Evolutionary conservation across 2,329 filamentous ascomycete species (phyloP).

Genomic region (Microdochium bolleyi): DNA sequence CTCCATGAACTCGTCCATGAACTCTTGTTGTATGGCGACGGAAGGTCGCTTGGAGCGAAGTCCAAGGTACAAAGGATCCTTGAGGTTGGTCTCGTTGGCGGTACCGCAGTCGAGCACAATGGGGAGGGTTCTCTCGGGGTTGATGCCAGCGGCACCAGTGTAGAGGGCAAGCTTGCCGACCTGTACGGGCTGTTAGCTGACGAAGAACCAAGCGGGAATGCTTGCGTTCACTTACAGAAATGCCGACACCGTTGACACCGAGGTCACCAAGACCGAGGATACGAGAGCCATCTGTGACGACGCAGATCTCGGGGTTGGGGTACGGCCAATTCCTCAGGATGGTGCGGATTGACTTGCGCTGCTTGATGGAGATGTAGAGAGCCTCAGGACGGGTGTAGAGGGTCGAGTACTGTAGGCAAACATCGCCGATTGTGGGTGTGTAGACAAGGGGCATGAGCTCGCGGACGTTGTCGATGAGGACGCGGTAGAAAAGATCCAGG

Average conservation of each 20-base stretch:
- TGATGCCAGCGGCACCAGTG: conserved; percentile 90
- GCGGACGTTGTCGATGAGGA: conserved; percentile 68
- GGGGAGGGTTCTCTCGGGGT: conserved; percentile 74
- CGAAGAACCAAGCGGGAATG: conserved; percentile 1
- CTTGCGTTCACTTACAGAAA: conserved; percentile 56
- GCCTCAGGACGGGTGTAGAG: conserved; percentile 93
- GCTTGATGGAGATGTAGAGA: conserved; percentile 92
- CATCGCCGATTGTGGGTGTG: conserved; percentile 88
- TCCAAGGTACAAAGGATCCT: conserved; percentile 78
- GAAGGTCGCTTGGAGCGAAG: conserved; percentile 76
- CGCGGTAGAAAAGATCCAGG: conserved; percentile 74
- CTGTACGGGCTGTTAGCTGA: conserved; percentile 23
- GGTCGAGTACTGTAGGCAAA: conserved; percentile 92
- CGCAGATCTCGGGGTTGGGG: conserved; percentile 83
- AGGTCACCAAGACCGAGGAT: conserved; percentile 90
- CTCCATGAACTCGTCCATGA: conserved; percentile 96
- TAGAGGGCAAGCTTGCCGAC: conserved; percentile 94
- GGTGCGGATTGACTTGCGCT: conserved; percentile 80
- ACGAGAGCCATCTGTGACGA: conserved; percentile 91
- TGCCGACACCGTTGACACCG: conserved; percentile 95
- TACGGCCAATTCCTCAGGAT: conserved; percentile 94
- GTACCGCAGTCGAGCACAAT: conserved; percentile 62
- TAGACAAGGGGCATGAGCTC: conserved; percentile 80
- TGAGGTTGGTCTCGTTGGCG: conserved; percentile 57
- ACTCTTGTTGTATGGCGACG: conserved; percentile 73